Percentiles rank a stretch among this genome's conserved stretches.
Conservation (phyloP, 176 grass and related monocot species). For the Secale cereale region DNA sequence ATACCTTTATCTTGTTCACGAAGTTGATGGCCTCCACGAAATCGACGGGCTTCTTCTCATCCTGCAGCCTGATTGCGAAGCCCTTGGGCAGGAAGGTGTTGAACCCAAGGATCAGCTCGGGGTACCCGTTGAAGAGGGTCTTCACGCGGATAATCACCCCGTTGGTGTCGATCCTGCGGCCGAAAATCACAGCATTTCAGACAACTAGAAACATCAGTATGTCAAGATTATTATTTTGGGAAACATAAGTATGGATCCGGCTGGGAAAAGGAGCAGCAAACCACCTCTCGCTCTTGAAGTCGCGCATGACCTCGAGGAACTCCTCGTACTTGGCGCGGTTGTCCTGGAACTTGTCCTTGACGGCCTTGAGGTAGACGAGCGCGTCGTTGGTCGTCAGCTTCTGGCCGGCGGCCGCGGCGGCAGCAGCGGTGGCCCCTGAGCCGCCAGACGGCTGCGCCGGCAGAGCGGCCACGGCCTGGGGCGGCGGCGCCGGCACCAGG, state of each 20-base stretch:
- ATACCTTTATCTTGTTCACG: constrained; percentile 98
- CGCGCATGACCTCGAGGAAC: constrained; percentile 99
- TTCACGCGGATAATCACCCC: constrained; percentile 96
- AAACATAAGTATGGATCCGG: background rate
- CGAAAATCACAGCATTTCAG: background rate
- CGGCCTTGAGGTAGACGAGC: constrained; percentile 82
- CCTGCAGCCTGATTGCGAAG: constrained; percentile 92
- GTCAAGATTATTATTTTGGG: background rate
- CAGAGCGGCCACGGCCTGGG: constrained; percentile 9
- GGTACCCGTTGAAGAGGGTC: constrained; percentile 88
- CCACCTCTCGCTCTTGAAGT: constrained; percentile 99
- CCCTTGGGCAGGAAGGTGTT: constrained; percentile 98
- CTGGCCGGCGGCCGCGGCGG: background rate
- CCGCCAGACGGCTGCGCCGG: constrained; percentile 9
- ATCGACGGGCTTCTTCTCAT: constrained; percentile 98
- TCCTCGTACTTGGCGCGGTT: constrained; percentile 96
- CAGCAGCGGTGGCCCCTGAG: background rate
- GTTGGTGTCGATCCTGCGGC: constrained; percentile 80
- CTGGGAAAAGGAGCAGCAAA: background rate
- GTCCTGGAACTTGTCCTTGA: constrained; percentile 99
- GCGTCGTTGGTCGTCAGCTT: constrained; percentile 96
- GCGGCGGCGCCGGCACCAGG: background rate
- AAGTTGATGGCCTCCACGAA: constrained; percentile 99
- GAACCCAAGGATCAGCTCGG: constrained; percentile 92
- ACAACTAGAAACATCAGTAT: background rate